Conservation (phyloP, 768 basidiomycete species). For the Leccinum subgranulosum region DNA sequence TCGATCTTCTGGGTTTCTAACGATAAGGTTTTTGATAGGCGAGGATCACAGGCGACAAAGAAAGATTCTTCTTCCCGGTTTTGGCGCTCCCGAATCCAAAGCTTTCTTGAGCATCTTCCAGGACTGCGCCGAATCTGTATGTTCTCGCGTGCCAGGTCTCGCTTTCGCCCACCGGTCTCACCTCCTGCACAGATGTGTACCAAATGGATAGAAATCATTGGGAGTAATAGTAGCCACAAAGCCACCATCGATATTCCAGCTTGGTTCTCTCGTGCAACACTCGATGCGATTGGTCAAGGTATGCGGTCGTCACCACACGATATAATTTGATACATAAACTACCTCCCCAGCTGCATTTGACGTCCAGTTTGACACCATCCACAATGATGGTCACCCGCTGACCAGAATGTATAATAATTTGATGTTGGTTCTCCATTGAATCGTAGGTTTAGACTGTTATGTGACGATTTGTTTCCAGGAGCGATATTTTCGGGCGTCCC, state of each 20-base stretch:
- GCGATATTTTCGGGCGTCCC: constrained; percentile 16
- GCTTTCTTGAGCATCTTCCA: constrained; percentile 50
- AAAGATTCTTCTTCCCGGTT: constrained; percentile 55
- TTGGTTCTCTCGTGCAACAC: neutral
- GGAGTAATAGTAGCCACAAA: neutral
- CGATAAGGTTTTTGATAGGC: constrained; percentile 16
- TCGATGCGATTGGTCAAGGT: constrained; percentile 46
- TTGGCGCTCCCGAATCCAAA: constrained; percentile 49
- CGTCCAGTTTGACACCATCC: constrained; percentile 37
- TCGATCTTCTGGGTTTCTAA: constrained; percentile 7
- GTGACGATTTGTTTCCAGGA: constrained; percentile 9
- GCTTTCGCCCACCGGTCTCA: neutral
- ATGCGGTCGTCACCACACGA: neutral
- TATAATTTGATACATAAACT: neutral
- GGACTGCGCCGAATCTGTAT: constrained; percentile 30
- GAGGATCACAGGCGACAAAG: constrained; percentile 51
- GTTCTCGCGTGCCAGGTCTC: neutral
- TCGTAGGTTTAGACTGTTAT: constrained; percentile 1
- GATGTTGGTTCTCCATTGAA: constrained; percentile 4
- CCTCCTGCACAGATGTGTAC: neutral
- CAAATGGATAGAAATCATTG: neutral
- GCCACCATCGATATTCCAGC: neutral
- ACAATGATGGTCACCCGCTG: constrained; percentile 12
- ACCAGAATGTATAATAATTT: constrained; percentile 9
- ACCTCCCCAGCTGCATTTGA: constrained; percentile 43